Evolutionary conservation across 148 eudicot genomes (phyloP).

Genomic region (Nyssa sinensis): DNA sequence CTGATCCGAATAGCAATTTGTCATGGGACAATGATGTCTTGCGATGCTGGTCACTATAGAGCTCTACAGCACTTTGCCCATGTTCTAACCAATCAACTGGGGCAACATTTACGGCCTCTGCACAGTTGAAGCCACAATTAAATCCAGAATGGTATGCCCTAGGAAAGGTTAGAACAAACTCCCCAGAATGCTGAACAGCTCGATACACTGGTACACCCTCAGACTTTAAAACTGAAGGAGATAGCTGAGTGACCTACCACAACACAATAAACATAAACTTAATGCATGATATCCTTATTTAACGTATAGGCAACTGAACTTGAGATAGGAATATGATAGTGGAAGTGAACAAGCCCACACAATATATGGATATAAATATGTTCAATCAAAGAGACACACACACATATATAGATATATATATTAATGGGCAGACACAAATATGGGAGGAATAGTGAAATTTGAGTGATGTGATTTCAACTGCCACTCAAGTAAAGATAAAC

Average conservation of each 20-base stretch:
- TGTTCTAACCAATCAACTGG: slow-evolving; percentile 65
- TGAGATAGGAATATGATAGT: neutral
- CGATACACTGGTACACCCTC: slow-evolving; percentile 63
- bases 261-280: slow-evolving; percentile 5
- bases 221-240: slow-evolving; percentile 52
- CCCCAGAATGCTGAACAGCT: slow-evolving; percentile 55
- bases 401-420: too few species aligned
- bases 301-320: neutral
- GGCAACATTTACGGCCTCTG: slow-evolving; percentile 73
- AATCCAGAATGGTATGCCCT: slow-evolving; percentile 71
- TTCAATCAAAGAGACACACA: neutral
- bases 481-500: neutral
- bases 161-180: slow-evolving; percentile 66
- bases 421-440: too few species aligned
- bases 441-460: slow-evolving; percentile 1
- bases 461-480: neutral
- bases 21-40: slow-evolving; percentile 71
- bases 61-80: slow-evolving; percentile 66
- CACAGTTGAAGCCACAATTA: slow-evolving; percentile 72
- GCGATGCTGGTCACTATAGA: slow-evolving; percentile 47
- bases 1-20: slow-evolving; percentile 56
- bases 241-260: slow-evolving; percentile 59
- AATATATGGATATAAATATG: neutral
- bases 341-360: neutral
- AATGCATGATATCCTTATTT: neutral